Conservation (phyloP, 73 alveolate genomes). For the Paramecium bursaria region DNA sequence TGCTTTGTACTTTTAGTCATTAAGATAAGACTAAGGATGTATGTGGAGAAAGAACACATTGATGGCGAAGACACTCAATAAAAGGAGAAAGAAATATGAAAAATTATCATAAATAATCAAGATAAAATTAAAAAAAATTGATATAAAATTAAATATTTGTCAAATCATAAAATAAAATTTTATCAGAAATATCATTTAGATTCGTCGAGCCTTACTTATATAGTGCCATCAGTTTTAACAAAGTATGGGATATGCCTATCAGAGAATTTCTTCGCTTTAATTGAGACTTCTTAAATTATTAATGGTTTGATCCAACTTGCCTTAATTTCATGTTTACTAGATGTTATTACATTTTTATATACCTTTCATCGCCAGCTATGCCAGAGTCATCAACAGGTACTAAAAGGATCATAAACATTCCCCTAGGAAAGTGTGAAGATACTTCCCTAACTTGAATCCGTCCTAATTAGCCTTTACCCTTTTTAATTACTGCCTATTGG, state of each 20-base stretch:
- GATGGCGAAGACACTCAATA: too few species aligned
- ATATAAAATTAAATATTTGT: too few species aligned
- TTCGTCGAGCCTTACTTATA: too few species aligned
- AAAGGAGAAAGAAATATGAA: too few species aligned
- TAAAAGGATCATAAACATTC: neutral
- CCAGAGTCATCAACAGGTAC: constrained; percentile 42
- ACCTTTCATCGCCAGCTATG: constrained; percentile 17
- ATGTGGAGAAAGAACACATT: too few species aligned
- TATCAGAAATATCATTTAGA: too few species aligned
- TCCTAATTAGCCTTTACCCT: constrained; percentile 11
- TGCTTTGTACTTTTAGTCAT: too few species aligned
- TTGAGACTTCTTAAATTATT: constrained; percentile 5
- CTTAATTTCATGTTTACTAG: neutral
- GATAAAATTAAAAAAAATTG: too few species aligned
- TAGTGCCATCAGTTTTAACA: constrained; percentile 54
- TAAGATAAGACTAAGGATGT: too few species aligned
- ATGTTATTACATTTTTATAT: neutral
- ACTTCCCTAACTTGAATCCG: constrained; percentile 38
- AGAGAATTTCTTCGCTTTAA: constrained; percentile 32
- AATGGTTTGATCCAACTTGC: constrained; percentile 43
- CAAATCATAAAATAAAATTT: too few species aligned
- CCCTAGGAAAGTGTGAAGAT: constrained; percentile 58
- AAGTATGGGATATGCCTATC: constrained; percentile 28
- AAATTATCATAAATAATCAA: too few species aligned
- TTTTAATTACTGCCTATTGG: constrained; percentile 7